A percentile compares a stretch with the other conserved stretches of the same genome.
These are phyloP conservation scores for Serendipita sp. DNA, from an alignment of 768 basidiomycete genomes.

Conservation along the genomic window DNA sequence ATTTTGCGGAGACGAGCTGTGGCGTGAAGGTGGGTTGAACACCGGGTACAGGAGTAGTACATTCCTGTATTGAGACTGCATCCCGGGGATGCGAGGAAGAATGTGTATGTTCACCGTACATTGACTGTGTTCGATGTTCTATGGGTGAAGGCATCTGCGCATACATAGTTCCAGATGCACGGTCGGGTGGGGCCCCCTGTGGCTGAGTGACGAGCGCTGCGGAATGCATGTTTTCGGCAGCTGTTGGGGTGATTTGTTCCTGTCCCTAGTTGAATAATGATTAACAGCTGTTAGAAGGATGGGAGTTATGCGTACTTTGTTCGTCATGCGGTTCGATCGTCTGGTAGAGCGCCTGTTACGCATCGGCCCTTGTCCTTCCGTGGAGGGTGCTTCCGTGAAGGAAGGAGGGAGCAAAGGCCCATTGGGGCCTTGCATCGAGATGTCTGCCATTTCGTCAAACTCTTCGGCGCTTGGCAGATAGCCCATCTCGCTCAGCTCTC, in stretches of 20 bases:
- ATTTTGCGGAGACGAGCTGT: too few species aligned
- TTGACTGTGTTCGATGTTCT: too few species aligned
- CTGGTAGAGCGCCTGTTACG: not conserved
- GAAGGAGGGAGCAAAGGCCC: not conserved
- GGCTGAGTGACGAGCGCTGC: not conserved
- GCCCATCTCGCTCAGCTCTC: slow-evolving; percentile 1
- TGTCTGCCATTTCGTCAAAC: not conserved
- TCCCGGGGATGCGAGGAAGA: too few species aligned
- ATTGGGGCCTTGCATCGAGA: not conserved
- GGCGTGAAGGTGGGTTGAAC: too few species aligned
- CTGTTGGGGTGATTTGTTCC: not conserved
- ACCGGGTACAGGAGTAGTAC: too few species aligned
- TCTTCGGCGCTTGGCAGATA: not conserved
- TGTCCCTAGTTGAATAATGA: not conserved
- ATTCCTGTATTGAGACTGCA: too few species aligned
- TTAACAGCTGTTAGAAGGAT: not conserved
- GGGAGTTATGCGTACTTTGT: not conserved
- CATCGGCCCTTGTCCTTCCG: not conserved
- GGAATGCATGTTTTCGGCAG: not conserved
- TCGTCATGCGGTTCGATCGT: not conserved
- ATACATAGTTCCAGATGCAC: too few species aligned
- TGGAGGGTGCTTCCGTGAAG: not conserved
- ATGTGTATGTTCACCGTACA: too few species aligned
- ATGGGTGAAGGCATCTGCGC: too few species aligned
- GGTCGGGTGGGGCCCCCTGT: too few species aligned